phyloP scores from a whole-genome alignment of 2,329 filamentous ascomycete species.

The Trichoderma oligosporum region DNA sequence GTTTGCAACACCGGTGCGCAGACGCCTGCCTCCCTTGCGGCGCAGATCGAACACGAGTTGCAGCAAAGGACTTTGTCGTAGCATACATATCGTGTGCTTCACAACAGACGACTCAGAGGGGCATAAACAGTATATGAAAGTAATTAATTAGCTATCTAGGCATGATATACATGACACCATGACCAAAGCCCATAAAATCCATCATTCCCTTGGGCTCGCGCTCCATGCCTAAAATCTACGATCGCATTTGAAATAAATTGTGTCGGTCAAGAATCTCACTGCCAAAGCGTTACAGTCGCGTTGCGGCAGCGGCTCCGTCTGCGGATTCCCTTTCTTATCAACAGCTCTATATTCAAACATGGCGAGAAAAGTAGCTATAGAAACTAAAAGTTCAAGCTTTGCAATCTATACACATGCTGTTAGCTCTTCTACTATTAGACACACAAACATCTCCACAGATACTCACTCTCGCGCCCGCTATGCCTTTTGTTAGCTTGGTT shows the following conservation, averaged over 20 bases:
- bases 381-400: conserved; percentile 50
- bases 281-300: conserved; percentile 17
- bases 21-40: conserved; percentile 27
- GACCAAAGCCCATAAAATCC: not conserved
- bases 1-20: conserved; percentile 27
- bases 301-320: conserved; percentile 15
- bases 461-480: conserved; percentile 15
- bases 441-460: too few species aligned
- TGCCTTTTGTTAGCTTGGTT: not conserved
- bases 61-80: not conserved
- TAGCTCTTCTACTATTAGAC: conserved; percentile 20
- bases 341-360: conserved; percentile 45
- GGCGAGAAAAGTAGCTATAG: conserved; percentile 47
- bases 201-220: not conserved
- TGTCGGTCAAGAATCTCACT: not conserved
- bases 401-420: conserved; percentile 39
- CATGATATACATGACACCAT: not conserved
- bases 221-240: not conserved
- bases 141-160: not conserved
- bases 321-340: conserved; percentile 37
- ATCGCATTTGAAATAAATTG: conserved; percentile 10
- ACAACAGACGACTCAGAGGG: not conserved
- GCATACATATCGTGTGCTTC: not conserved
- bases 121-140: not conserved
- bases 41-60: conserved; percentile 27